Evolutionary conservation across 2,329 filamentous ascomycete species (phyloP).

Genomic region (Hypoxylon sp.): DNA sequence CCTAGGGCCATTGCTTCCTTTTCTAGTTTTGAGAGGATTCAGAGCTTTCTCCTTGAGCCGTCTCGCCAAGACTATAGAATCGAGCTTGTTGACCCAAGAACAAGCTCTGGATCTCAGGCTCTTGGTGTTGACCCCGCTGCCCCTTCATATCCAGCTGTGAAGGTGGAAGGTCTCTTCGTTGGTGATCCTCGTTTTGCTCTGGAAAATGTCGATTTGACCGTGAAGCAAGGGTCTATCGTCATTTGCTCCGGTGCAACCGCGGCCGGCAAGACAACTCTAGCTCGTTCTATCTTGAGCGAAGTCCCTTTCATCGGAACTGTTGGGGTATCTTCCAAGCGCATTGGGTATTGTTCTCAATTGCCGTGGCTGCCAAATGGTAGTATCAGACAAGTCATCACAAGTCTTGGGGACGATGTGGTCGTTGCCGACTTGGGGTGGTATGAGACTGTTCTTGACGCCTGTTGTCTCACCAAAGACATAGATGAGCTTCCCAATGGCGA

Average conservation of each 20-base stretch:
- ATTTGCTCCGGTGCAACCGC: conserved; percentile 51
- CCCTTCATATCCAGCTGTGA: not conserved
- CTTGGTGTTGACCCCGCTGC: not conserved
- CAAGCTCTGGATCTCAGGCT: conserved; percentile 7
- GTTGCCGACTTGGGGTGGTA: conserved; percentile 52
- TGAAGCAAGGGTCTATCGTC: conserved; percentile 46
- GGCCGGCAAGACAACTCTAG: conserved; percentile 51
- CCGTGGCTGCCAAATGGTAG: conserved; percentile 57
- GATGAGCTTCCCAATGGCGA: conserved; percentile 43
- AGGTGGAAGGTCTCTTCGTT: conserved; percentile 29
- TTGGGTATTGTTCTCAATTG: conserved; percentile 57
- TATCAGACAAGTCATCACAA: conserved; percentile 54
- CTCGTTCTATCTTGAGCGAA: conserved; percentile 45
- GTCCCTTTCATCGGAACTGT: conserved; percentile 47
- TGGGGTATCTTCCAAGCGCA: conserved; percentile 46
- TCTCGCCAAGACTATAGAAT: conserved; percentile 33
- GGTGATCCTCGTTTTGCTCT: conserved; percentile 39
- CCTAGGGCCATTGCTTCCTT: conserved; percentile 54
- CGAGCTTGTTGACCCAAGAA: conserved; percentile 20
- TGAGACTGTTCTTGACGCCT: conserved; percentile 47
- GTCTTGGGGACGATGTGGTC: conserved; percentile 30
- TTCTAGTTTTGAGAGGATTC: conserved; percentile 58
- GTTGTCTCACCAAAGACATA: conserved; percentile 50
- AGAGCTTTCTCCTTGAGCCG: conserved; percentile 53
- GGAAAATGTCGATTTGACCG: conserved; percentile 45